Base-by-base conservation (phyloP, 2,329 filamentous ascomycete species). In the Penicillium occitanis region DNA sequence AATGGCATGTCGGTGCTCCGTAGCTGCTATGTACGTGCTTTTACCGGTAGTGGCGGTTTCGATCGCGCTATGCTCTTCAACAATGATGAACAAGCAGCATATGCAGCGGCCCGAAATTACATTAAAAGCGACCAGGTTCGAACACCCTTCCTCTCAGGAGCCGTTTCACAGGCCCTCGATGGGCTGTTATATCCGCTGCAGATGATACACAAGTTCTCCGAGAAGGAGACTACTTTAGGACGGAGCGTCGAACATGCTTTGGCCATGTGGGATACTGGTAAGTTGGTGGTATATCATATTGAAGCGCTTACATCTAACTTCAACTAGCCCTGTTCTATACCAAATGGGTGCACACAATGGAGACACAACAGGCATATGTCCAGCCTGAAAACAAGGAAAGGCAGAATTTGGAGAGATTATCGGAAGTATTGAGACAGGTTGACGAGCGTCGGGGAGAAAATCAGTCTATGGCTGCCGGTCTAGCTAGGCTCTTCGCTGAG, bases 231-330 rank as follows among this genome's bases (percentile, higher is more conserved):
- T 10, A 72, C 74, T 37, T 70, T 77, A 22, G 72, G 68, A 7
- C 77, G 73, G 72, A 75, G 74, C 51, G 59, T 78, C 46, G 76
- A 77, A 66, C 74, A 77, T 64, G 74, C 75, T 17, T 68, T 76
- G 53, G 72, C 75, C 8, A 74, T 69, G 30, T 78, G 76, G 76
- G 75, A 77, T 44, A 67, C 68, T 40, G 69, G 72, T 73, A 69
- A 71, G 68, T 67, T 33, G 46, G 17, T 44, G 13, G 14, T n/a
- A 37, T 13, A 33, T 14, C 8, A 17, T 19, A 19, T 59, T 28
- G 37, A 40, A 7, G 30, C 28, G 35, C 57, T 50, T 62, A 8
- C 14, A 25, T 14, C 57, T 60, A 60, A 60, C 25, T 46, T 46
- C 37, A 33, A 28, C 57, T 57, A 73, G 73, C 73, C 3, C 55